These are phyloP conservation scores for Cryptococcus amylolentus DNA, from an alignment of 1,284 basidiomycete genomes.

Conservation along the genomic window DNA sequence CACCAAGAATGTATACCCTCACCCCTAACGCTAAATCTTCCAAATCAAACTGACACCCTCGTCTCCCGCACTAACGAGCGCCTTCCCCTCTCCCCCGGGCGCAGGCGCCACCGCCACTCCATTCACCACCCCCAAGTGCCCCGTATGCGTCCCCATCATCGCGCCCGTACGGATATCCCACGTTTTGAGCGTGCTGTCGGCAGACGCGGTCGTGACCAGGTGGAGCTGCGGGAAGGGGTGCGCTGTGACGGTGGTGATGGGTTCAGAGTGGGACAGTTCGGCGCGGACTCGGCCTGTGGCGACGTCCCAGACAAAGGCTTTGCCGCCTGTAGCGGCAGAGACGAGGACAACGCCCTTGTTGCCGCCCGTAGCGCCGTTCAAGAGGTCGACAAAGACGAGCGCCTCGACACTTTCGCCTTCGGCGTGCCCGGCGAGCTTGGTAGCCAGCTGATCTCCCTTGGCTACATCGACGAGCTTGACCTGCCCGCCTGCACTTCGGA, in stretches of 20 bases:
- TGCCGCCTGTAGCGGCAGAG: constrained; percentile 89
- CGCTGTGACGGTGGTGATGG: constrained; percentile 73
- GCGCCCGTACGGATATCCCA: constrained; percentile 89
- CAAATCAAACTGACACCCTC: constrained; percentile 77
- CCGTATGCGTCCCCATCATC: constrained; percentile 73
- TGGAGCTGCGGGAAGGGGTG: constrained; percentile 67
- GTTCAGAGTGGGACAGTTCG: constrained; percentile 63
- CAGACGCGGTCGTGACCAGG: constrained; percentile 74
- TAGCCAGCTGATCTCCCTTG: constrained; percentile 77
- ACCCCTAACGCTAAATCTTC: constrained; percentile 28
- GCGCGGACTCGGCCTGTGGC: constrained; percentile 74
- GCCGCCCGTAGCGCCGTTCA: constrained; percentile 55
- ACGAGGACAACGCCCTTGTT: constrained; percentile 66
- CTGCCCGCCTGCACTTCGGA: constrained; percentile 78
- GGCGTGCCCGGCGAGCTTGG: constrained; percentile 70
- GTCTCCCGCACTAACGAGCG: constrained; percentile 78
- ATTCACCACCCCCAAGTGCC: constrained; percentile 77
- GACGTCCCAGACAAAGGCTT: constrained; percentile 90
- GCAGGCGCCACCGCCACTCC: constrained; percentile 64
- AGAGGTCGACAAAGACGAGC: constrained; percentile 76
- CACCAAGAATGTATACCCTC: no score
- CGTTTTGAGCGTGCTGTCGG: constrained; percentile 78
- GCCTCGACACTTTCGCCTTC: constrained; percentile 89
- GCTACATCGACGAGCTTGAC: constrained; percentile 80
- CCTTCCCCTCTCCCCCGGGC: constrained; percentile 46